These are phyloP conservation scores for Candida nanaspora DNA, from an alignment of 805 yeast genomes.

Conservation along the genomic window DNA sequence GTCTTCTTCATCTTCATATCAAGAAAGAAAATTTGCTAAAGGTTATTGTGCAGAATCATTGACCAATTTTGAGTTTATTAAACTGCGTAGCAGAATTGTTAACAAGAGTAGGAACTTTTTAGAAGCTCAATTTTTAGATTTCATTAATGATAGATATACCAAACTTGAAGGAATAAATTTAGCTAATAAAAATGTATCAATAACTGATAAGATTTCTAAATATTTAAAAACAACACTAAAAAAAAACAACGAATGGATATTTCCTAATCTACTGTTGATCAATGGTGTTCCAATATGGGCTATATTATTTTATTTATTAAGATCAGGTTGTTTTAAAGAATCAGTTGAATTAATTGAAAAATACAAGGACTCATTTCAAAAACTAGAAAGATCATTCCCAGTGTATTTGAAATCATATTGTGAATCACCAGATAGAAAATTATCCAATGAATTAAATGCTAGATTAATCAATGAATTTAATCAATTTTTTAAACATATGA, in stretches of 20 bases:
- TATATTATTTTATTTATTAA: constrained; percentile 68
- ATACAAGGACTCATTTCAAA: constrained; percentile 67
- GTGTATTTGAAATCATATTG: constrained; percentile 67
- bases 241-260: constrained; percentile 33
- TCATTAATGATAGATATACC: constrained; percentile 63
- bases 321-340: constrained; percentile 78
- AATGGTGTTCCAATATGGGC: constrained; percentile 97
- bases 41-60: constrained; percentile 19
- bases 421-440: constrained; percentile 41
- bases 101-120: constrained; percentile 51
- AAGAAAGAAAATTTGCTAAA: constrained; percentile 27
- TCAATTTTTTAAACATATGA: constrained; percentile 62
- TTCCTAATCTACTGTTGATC: constrained; percentile 51
- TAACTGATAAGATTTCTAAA: constrained; percentile 62
- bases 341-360: constrained; percentile 63
- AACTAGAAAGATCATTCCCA: constrained; percentile 80
- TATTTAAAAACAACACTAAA: constrained; percentile 42
- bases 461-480: constrained; percentile 74
- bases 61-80: constrained; percentile 23
- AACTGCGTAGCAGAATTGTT: constrained; percentile 39
- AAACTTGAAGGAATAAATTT: constrained; percentile 34
- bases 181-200: constrained; percentile 28
- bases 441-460: constrained; percentile 62
- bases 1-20: too few species aligned
- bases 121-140: constrained; percentile 71